Conservation (phyloP, 805 yeast species). For the Saccharomycopsis sp. region DNA sequence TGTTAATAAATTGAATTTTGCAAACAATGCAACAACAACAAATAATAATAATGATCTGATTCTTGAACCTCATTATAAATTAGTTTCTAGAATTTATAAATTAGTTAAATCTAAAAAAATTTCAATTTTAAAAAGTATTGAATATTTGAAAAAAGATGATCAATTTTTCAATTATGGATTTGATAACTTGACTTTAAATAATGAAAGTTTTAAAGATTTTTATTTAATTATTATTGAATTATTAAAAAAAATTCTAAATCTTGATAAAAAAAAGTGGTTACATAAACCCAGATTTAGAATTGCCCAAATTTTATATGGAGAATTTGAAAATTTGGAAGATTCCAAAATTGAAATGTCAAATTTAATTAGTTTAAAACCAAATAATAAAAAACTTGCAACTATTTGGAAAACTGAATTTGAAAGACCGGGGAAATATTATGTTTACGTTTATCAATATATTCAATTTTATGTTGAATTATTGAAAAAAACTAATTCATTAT, state of each 20-base stretch:
- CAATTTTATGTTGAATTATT: slow-evolving; percentile 50
- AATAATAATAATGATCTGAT: slow-evolving; percentile 47
- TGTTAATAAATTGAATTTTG: too few relatives aligned
- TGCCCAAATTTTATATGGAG: slow-evolving; percentile 50
- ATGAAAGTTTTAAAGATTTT: slow-evolving; percentile 24
- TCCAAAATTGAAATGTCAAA: slow-evolving; percentile 55
- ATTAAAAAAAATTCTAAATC: slow-evolving; percentile 35
- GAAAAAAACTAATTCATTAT: slow-evolving; percentile 42
- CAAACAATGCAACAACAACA: slow-evolving; percentile 26
- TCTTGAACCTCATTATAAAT: slow-evolving; percentile 69
- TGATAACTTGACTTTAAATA: neutral
- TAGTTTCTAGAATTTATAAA: slow-evolving; percentile 51
- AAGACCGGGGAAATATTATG: slow-evolving; percentile 87
- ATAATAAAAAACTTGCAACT: slow-evolving; percentile 60
- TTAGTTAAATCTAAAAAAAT: slow-evolving; percentile 32
- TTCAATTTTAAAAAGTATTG: slow-evolving; percentile 28
- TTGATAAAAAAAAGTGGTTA: slow-evolving; percentile 86
- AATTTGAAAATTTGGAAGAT: slow-evolving; percentile 36
- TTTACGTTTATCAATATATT: slow-evolving; percentile 62
- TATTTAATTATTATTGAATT: slow-evolving; percentile 32
- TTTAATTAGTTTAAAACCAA: slow-evolving; percentile 55
- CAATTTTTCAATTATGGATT: slow-evolving; percentile 21
- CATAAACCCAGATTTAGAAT: slow-evolving; percentile 72
- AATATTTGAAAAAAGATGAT: slow-evolving; percentile 30
- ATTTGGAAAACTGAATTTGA: slow-evolving; percentile 94